These are phyloP conservation scores for Porogramme epimiltina DNA, from an alignment of 1,284 basidiomycete species.

Conservation along the genomic window DNA sequence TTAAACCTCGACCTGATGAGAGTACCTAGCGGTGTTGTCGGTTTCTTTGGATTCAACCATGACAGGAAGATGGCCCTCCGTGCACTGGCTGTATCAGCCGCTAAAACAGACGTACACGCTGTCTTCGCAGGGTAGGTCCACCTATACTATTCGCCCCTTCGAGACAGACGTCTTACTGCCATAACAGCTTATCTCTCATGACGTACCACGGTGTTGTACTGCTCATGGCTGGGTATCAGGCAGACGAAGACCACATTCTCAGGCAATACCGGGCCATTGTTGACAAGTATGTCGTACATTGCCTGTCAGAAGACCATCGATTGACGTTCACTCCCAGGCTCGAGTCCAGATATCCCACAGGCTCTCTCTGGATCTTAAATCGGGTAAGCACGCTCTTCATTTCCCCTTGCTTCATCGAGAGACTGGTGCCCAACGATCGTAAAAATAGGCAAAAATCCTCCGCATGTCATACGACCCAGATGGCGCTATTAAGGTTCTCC, in stretches of 20 bases:
- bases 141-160: too few species aligned
- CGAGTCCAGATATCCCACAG: slow-evolving; percentile 61
- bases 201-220: slow-evolving; percentile 75
- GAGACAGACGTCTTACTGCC: background rate
- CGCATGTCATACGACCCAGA: slow-evolving; percentile 68
- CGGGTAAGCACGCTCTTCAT: slow-evolving; percentile 40
- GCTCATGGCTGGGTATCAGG: slow-evolving; percentile 71
- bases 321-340: background rate
- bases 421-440: background rate
- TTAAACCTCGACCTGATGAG: slow-evolving; percentile 3
- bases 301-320: slow-evolving; percentile 4
- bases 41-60: slow-evolving; percentile 73
- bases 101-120: slow-evolving; percentile 66
- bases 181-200: slow-evolving; percentile 69
- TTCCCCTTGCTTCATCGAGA: slow-evolving; percentile 1
- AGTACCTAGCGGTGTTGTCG: slow-evolving; percentile 59
- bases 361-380: slow-evolving; percentile 77
- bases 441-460: slow-evolving; percentile 65
- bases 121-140: slow-evolving; percentile 71
- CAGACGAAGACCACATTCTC: slow-evolving; percentile 65
- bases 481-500: slow-evolving; percentile 63
- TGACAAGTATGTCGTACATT: slow-evolving; percentile 44
- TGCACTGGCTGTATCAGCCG: slow-evolving; percentile 67
- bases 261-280: slow-evolving; percentile 65
- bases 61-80: slow-evolving; percentile 68